Base-by-base conservation (phyloP, 75 land plant genomes). In the Pseudotsuga menziesii region DNA sequence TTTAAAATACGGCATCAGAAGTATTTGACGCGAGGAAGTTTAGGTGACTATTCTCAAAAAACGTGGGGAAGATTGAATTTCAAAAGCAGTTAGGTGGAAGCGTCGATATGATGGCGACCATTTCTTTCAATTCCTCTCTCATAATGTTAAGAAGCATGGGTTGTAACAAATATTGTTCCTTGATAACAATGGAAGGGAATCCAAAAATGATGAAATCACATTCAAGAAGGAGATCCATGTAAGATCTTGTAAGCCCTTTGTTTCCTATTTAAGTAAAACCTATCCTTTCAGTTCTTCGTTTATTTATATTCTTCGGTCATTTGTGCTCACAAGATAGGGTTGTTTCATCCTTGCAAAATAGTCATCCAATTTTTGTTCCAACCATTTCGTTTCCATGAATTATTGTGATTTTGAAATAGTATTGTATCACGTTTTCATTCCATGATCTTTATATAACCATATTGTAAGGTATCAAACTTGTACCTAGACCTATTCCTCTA, bases 61-160 rank as follows among this genome's bases (percentile, higher is more conserved):
- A 60, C n/a, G 22, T 20, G 20, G 22, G 61, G 22, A 60, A 60
- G 23, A 60, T 0, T n/a, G 61, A 22, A 60, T 60, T 60, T 60
- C 61, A 22, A 22, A 8, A 60, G 4, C 61, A 19, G 20, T 39
- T 13, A 39, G 48, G 72, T 29, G 5, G 14, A 61, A 32, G 48
- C 17, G 19, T 69, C n/a, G 14, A 69, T 17, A 69, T 69, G 44
- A 19, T 88, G 54, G 84, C 98, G 0, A 56, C 81, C 36, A 74
- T 90, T 71, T 88, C 98, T 16, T 95, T 95, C 2, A 89, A 19
- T 82, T 83, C 75, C 81, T 93, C 69, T 88, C 91, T 32, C 26
- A 57, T 25, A 82, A 83, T 77, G 36, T 81, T 11, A 56, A 83
- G 22, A 75, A 80, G n/a, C 87, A 88, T 80, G 96, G 98, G 2